A percentile compares a stretch with the other conserved stretches of the same genome.
Conservation (phyloP, 768 basidiomycete genomes). For the Pisolithus sp. region DNA sequence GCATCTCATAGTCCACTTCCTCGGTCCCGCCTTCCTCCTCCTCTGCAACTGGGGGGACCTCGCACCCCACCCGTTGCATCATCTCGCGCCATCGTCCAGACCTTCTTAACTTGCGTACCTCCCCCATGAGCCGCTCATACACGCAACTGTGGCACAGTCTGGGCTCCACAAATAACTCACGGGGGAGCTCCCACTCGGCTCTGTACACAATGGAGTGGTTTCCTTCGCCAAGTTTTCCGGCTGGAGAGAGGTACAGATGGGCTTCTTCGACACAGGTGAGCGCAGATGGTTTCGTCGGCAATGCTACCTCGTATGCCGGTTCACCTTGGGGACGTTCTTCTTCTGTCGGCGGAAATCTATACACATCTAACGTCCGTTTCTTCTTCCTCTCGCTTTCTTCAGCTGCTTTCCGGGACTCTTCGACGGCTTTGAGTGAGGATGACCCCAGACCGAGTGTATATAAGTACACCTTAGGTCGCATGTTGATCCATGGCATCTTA, state of each 20-base stretch:
- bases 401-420: too few species aligned
- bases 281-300: constrained; percentile 20
- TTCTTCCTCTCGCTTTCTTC: too few species aligned
- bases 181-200: constrained; percentile 49
- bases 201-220: constrained; percentile 48
- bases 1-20: constrained; percentile 3
- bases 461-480: too few species aligned
- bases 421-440: too few species aligned
- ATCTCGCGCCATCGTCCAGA: constrained; percentile 15
- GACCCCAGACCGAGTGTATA: too few species aligned
- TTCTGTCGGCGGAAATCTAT: too few species aligned
- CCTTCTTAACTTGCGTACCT: constrained; percentile 16
- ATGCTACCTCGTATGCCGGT: constrained; percentile 10
- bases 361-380: too few species aligned
- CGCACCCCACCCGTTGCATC: constrained; percentile 7
- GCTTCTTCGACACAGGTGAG: constrained; percentile 29
- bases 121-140: constrained; percentile 21
- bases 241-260: constrained; percentile 44
- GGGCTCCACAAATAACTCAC: constrained; percentile 31
- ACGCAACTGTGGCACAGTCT: constrained; percentile 36
- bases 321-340: too few species aligned
- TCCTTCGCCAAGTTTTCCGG: constrained; percentile 34
- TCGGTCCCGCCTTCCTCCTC: background rate
- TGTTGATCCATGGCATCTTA: too few species aligned
- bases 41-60: background rate